A percentile compares a stretch with the other conserved stretches of the same genome.
Conservation (phyloP, 495 filamentous ascomycete species). For the Penicillium manginii region DNA sequence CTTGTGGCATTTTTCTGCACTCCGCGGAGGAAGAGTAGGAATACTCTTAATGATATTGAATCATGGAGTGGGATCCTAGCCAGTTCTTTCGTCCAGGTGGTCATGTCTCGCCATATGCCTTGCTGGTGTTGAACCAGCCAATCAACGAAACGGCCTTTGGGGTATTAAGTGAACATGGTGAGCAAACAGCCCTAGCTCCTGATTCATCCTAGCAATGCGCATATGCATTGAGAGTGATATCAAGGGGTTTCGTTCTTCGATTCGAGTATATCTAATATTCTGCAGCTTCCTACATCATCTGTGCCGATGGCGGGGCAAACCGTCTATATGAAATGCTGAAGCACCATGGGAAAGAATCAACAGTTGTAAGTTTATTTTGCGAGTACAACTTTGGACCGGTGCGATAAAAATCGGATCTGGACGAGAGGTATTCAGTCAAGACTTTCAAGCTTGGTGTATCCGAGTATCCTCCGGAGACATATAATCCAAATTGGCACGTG, state of each 20-base stretch:
- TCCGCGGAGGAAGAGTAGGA: not conserved
- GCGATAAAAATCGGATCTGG: no score
- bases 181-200: slow-evolving; percentile 5
- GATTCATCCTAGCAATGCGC: no score
- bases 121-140: slow-evolving; percentile 75
- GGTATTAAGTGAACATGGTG: slow-evolving; percentile 63
- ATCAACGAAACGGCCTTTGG: slow-evolving; percentile 55
- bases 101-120: slow-evolving; percentile 52
- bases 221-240: no score
- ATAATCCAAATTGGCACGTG: not conserved
- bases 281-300: slow-evolving; percentile 63
- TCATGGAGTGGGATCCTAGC: slow-evolving; percentile 58
- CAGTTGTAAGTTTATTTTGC: slow-evolving; percentile 38
- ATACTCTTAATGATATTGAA: not conserved
- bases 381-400: no score
- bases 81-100: slow-evolving; percentile 46
- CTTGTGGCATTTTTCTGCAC: not conserved
- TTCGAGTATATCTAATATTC: slow-evolving; percentile 2
- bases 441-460: no score
- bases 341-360: slow-evolving; percentile 31
- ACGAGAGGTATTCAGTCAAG: no score
- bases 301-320: slow-evolving; percentile 93
- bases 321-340: slow-evolving; percentile 63
- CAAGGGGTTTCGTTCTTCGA: not conserved
- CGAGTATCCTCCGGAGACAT: no score